Evolutionary conservation across 2,329 filamentous ascomycete species (phyloP).

Genomic region (Penicillium sp.): DNA sequence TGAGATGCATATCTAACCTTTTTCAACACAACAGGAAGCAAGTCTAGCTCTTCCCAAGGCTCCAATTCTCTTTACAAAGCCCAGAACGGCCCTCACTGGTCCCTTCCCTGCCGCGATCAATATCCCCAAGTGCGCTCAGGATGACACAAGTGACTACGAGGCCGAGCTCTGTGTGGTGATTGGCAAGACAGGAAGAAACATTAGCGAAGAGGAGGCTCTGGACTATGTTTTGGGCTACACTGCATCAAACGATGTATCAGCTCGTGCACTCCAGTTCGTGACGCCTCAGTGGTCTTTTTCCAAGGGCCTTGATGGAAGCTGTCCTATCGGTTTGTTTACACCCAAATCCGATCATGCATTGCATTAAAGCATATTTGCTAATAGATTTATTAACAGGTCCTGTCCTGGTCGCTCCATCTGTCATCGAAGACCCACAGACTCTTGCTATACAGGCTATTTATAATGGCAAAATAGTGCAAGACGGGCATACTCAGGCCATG

Average conservation of each 20-base stretch:
- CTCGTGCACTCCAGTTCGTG: conserved; percentile 51
- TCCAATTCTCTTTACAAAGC: conserved; percentile 29
- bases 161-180: conserved; percentile 54
- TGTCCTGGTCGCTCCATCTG: conserved; percentile 24
- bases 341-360: too few species aligned
- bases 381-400: conserved; percentile 14
- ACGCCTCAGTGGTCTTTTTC: conserved; percentile 60
- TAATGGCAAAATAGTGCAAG: conserved; percentile 41
- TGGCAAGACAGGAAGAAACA: conserved; percentile 46
- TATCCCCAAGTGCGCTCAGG: conserved; percentile 28
- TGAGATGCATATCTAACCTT: too few species aligned
- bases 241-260: conserved; percentile 55
- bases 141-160: conserved; percentile 29
- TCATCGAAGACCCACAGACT: conserved; percentile 25
- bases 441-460: conserved; percentile 34
- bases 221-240: conserved; percentile 56
- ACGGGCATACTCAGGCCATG: conserved; percentile 37
- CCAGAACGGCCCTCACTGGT: conserved; percentile 23
- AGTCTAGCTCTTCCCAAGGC: conserved; percentile 24
- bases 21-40: conserved; percentile 19
- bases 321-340: conserved; percentile 34
- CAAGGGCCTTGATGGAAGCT: conserved; percentile 54
- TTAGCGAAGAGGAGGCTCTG: conserved; percentile 45
- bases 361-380: too few species aligned
- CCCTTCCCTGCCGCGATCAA: conserved; percentile 25